Evolutionary conservation across 495 filamentous ascomycete genomes (phyloP), one percentile per base, ranked within the genome.

Genomic region (Daldinia decipiens): DNA sequence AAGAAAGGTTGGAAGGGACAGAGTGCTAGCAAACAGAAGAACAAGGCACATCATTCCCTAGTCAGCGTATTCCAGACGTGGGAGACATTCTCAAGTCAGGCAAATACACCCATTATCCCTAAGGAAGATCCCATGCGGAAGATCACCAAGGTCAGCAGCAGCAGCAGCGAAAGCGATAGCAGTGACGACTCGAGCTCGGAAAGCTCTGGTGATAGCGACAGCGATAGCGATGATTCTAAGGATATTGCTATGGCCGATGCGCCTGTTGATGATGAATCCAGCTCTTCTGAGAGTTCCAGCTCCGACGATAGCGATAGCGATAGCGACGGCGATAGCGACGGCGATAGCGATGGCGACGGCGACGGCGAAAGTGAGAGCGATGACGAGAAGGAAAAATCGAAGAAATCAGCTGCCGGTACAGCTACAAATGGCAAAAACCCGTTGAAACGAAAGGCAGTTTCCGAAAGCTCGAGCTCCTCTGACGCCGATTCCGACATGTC

Each of bases 361-460:
- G 67, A 72, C 0, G 67, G 64, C 59, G 73, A 72, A 24, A 79
- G 77, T 68, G 88, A 89, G 32, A 89, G 86, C 74, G 88, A 90
- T 56, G 86, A 86, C 70, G 84, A 89, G 43, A 86, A 90, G 62
- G 75, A 76, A 36, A 65, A 72, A 70, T 68, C 80, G 43, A 71
- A 78, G 34, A 82, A 85, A 64, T 45, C 82, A 12, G 76, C 82
- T 31, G 74, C 79, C 40, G 64, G 64, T 53, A 45, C 72, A 21
- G 21, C 67, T 21, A 65, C 51, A 15, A 29, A 67, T 12, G 68
- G 72, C 5, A 71, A 70, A 24, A 87, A 86, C 32, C 73, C 72
- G 5, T 59, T 86, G 65, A 92, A 93, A 81, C 88, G 90, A 67
- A 92, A 93, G 81, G 88, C 88, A 24, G 81, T 82, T 39, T 86